Conservation (phyloP, 352 stramenopile species). For the Phytophthora sansomeana region DNA sequence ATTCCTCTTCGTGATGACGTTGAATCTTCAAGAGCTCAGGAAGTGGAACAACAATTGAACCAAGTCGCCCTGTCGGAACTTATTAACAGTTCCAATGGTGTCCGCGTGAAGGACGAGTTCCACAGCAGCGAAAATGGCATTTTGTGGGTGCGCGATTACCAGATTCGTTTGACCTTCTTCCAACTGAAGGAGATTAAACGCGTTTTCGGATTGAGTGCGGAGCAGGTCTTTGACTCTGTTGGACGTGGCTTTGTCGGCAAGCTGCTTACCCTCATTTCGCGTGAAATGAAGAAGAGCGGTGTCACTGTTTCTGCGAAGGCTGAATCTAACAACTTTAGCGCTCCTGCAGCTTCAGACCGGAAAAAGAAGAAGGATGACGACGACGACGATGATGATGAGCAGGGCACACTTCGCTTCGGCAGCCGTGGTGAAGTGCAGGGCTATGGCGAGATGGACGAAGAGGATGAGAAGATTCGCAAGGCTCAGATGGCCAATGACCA, state of each 20-base stretch:
- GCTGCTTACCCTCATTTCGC: conserved; percentile 94
- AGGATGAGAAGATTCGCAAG: conserved; percentile 90
- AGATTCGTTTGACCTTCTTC: conserved; percentile 95
- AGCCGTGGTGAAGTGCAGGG: conserved; percentile 80
- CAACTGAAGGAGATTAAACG: conserved; percentile 94
- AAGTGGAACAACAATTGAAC: conserved; percentile 91
- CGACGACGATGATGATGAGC: conserved; percentile 90
- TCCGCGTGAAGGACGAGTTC: conserved; percentile 94
- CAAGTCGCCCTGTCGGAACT: conserved; percentile 95
- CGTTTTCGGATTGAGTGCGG: conserved; percentile 95
- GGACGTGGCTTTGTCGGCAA: conserved; percentile 92
- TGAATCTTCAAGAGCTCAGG: conserved; percentile 57
- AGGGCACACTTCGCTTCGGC: conserved; percentile 89
- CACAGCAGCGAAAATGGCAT: conserved; percentile 89
- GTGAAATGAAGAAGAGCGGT: conserved; percentile 93
- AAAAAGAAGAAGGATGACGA: conserved; percentile 70
- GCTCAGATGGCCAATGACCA: conserved; percentile 65
- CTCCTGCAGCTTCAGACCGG: conserved; percentile 32
- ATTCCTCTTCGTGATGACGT: conserved; percentile 92
- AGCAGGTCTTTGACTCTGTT: conserved; percentile 93
- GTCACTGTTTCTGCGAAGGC: conserved; percentile 59
- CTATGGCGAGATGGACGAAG: conserved; percentile 95
- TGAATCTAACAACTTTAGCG: conserved; percentile 57
- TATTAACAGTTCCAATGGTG: conserved; percentile 91
- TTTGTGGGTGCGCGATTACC: conserved; percentile 97